Conservation (phyloP, 1,284 basidiomycete genomes). For the Heterobasidion irregulare region DNA sequence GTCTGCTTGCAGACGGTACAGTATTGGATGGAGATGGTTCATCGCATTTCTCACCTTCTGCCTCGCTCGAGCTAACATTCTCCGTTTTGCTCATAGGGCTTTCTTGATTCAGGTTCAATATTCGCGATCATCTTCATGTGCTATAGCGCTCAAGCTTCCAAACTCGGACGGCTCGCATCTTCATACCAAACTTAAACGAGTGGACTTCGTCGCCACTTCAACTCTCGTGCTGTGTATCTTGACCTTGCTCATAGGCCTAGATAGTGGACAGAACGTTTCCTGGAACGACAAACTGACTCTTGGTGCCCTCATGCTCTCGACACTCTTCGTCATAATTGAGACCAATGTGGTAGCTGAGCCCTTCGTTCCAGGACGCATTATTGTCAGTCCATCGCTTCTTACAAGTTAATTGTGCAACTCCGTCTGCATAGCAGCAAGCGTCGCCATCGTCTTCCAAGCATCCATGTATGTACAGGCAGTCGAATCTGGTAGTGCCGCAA, state of each 20-base stretch:
- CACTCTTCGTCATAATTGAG: constrained; percentile 26
- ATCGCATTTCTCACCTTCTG: constrained; percentile 1
- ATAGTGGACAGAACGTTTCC: constrained; percentile 49
- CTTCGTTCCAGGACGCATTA: constrained; percentile 47
- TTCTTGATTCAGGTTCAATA: constrained; percentile 51
- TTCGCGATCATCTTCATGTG: constrained; percentile 46
- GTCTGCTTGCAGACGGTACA: constrained; percentile 46
- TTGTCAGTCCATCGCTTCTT: constrained; percentile 38
- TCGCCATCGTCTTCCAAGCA: constrained; percentile 42
- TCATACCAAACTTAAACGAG: constrained; percentile 38
- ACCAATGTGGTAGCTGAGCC: constrained; percentile 43
- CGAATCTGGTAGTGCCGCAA: constrained; percentile 30
- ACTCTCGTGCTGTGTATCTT: constrained; percentile 43
- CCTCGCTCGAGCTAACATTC: background rate
- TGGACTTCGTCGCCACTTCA: constrained; percentile 50
- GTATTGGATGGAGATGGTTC: constrained; percentile 56
- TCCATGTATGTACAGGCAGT: constrained; percentile 54
- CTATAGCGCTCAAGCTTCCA: constrained; percentile 40
- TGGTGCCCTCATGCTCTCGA: constrained; percentile 16
- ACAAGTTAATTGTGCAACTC: constrained; percentile 52
- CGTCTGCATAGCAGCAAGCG: constrained; percentile 36
- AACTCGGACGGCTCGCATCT: constrained; percentile 27
- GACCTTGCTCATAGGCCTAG: constrained; percentile 45
- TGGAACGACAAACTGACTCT: constrained; percentile 35
- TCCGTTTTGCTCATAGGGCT: constrained; percentile 26